phyloP scores from a whole-genome alignment of 768 basidiomycete genomes.

The Leucosporidium scottii region DNA sequence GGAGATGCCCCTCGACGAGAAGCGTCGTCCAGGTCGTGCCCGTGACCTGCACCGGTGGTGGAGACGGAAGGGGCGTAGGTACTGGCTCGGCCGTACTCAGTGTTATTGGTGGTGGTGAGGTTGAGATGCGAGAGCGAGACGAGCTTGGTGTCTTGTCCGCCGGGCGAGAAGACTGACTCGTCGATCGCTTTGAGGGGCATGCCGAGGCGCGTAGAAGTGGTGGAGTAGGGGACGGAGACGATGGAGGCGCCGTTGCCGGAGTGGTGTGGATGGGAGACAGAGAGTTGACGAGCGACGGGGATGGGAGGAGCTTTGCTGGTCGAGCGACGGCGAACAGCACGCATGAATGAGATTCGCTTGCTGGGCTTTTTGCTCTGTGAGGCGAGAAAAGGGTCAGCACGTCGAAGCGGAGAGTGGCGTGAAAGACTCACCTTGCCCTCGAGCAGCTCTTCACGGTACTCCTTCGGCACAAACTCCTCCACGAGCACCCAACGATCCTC shows the following conservation, averaged over 20 bases:
- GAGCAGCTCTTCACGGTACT: slow-evolving; percentile 67
- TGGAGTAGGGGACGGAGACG: neutral
- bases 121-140: slow-evolving; percentile 21
- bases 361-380: slow-evolving; percentile 27
- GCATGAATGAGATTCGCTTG: slow-evolving; percentile 35
- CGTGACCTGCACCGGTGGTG: slow-evolving; percentile 22
- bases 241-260: neutral
- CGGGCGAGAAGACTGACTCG: slow-evolving; percentile 18
- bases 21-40: slow-evolving; percentile 5
- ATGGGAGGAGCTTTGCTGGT: neutral
- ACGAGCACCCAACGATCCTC: slow-evolving; percentile 68
- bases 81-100: slow-evolving; percentile 5
- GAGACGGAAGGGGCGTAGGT: slow-evolving; percentile 25
- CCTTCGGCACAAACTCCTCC: slow-evolving; percentile 87
- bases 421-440: slow-evolving; percentile 20
- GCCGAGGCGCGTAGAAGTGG: neutral
- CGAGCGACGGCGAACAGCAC: slow-evolving; percentile 29
- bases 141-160: slow-evolving; percentile 10
- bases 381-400: too few species aligned
- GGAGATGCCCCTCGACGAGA: neutral
- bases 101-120: neutral
- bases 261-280: too few species aligned
- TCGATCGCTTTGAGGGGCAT: slow-evolving; percentile 13
- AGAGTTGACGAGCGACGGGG: too few species aligned
- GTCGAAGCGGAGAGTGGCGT: neutral